These are phyloP conservation scores for Panicum miliaceum DNA, from an alignment of 176 grass and related monocot species.

Conservation along the genomic window DNA sequence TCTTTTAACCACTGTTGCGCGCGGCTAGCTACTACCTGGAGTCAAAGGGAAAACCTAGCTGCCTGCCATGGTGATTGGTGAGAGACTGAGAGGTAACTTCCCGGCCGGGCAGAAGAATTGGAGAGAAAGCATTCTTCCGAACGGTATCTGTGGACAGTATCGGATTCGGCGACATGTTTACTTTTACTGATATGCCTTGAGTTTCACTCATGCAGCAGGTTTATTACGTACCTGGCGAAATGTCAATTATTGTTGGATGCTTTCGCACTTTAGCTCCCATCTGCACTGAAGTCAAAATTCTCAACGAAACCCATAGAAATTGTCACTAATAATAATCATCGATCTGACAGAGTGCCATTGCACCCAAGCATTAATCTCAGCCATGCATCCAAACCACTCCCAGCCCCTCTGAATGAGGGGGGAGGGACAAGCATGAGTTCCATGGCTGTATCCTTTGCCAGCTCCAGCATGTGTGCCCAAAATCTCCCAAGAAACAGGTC, in stretches of 20 bases:
- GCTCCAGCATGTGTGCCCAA: background rate
- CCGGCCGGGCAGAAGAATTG: conserved; percentile 26
- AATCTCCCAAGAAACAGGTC: background rate
- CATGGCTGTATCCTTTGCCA: background rate
- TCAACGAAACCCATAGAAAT: conserved; percentile 24
- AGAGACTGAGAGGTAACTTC: background rate
- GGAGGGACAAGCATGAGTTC: background rate
- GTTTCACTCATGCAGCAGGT: conserved; percentile 26
- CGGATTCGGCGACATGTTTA: background rate
- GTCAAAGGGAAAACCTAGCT: conserved; percentile 48
- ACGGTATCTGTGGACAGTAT: background rate
- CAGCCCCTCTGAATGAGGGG: background rate
- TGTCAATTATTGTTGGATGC: conserved; percentile 13
- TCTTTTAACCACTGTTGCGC: conserved; percentile 42
- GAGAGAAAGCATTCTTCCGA: background rate
- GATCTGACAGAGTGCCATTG: background rate
- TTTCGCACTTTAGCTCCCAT: background rate
- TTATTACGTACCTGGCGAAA: conserved; percentile 1
- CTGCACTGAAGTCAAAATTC: background rate
- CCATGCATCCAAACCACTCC: background rate
- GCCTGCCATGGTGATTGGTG: conserved; percentile 18
- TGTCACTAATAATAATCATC: background rate
- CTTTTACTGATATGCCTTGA: conserved; percentile 22
- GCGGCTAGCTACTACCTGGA: background rate
- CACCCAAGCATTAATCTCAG: background rate